Percentiles rank a stretch among this genome's conserved stretches.
phyloP scores from a whole-genome alignment of 2,329 filamentous ascomycete species.

The Colletotrichum camelliae region DNA sequence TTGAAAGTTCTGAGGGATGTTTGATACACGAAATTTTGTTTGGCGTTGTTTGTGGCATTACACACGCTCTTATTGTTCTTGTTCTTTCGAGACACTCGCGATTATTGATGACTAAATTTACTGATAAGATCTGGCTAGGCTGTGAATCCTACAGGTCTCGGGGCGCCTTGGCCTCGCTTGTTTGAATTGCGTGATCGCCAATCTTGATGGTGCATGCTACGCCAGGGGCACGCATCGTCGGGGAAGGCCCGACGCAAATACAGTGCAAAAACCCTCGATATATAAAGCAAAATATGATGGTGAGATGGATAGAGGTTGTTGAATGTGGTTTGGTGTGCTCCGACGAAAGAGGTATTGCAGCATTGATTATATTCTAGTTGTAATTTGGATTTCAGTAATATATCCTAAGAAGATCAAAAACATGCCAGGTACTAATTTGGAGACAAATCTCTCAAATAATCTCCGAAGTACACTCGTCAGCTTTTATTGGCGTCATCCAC shows the following conservation, averaged over 20 bases:
- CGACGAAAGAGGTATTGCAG: not conserved
- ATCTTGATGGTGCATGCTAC: not conserved
- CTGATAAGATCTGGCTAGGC: not conserved
- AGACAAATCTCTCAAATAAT: not conserved
- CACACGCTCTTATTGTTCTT: not conserved
- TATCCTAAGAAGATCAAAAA: accelerated
- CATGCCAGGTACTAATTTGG: not conserved
- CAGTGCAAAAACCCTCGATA: not conserved
- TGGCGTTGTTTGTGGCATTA: not conserved
- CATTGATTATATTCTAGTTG: not conserved
- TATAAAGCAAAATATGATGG: not conserved
- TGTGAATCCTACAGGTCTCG: not conserved
- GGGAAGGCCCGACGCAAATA: not conserved
- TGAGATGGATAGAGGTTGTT: not conserved
- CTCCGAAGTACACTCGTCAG: not conserved
- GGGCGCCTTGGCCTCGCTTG: not conserved
- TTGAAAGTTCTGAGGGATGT: not conserved
- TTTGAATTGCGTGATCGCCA: not conserved
- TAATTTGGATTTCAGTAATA: not conserved
- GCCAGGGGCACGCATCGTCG: not conserved
- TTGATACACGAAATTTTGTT: not conserved
- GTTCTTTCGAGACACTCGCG: not conserved
- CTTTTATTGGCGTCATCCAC: not conserved
- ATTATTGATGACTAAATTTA: not conserved
- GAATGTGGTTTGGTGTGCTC: not conserved